Base-by-base conservation (phyloP, 116 monocot species). In the Thalassia testudinum region DNA sequence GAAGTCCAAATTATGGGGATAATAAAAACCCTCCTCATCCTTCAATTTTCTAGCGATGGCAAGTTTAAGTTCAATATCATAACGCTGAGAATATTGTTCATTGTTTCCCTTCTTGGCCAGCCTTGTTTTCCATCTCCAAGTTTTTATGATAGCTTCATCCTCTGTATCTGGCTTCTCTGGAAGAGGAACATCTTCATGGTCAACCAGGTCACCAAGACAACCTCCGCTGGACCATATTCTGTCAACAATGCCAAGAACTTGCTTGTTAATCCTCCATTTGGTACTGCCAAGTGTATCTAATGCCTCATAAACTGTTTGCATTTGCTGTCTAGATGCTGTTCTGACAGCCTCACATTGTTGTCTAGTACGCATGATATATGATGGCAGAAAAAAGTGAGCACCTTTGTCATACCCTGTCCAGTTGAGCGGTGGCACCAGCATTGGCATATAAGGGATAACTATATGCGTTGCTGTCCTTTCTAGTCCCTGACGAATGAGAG, bases 391-490 rank as follows among this genome's bases (percentile, higher is more conserved):
- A 47, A 97, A 55, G 66, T 97, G 79, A 49, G 72, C 97, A 14
- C 97, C 97, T 75, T 80, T 89, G 63, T 89, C 82, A 57, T 78
- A 97, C 89, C 89, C 79, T 38, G 75, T 79, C 95, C 95, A 97
- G 58, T 68, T 71, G 37, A 88, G 52, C 20, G 95, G 85, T 64
- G 95, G 89, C 13, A 97, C 73, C 60, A 97, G 71, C 95, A 97
- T 97, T 53, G 95, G 95, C 81, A 85, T 89, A 54, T 97, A 89
- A 45, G 95, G 95, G 29, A 97, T 85, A 34, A 97, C 82, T 69
- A 88, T 89, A 65, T 97, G 85, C 56, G 77, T 78, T 48, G 95
- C 89, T n/a, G n/a, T n/a, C n/a, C n/a, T n/a, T n/a, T n/a, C n/a
- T n/a, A n/a, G n/a, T n/a, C n/a, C n/a, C n/a, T n/a, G n/a, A n/a